Evolutionary conservation across 2,329 filamentous ascomycete genomes (phyloP).

Genomic region (Penicillium sp.): DNA sequence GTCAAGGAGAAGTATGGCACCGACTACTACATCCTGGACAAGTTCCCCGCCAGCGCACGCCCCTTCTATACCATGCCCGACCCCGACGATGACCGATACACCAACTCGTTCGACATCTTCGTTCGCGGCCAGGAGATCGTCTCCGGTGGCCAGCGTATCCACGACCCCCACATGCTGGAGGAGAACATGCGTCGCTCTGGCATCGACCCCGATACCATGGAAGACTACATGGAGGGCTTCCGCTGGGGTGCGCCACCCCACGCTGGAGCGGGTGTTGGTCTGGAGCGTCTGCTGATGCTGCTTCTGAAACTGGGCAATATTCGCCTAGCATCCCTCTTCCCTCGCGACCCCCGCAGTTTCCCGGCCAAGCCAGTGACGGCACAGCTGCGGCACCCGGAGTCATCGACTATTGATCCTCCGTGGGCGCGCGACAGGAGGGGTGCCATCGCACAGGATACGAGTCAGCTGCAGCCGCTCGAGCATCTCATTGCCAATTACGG

Average conservation of each 20-base stretch:
- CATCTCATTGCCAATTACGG: constrained; percentile 92
- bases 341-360: constrained; percentile 78
- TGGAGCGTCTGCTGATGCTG: constrained; percentile 81
- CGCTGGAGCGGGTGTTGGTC: constrained; percentile 77
- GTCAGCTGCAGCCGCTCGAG: constrained; percentile 63
- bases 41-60: constrained; percentile 73
- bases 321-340: constrained; percentile 75
- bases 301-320: constrained; percentile 82
- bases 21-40: constrained; percentile 90
- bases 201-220: constrained; percentile 72
- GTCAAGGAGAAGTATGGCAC: constrained; percentile 79
- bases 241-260: constrained; percentile 82
- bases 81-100: constrained; percentile 60
- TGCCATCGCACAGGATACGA: constrained; percentile 38
- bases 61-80: constrained; percentile 91
- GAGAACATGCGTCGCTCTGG: constrained; percentile 67
- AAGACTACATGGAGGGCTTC: constrained; percentile 82
- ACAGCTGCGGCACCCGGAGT: constrained; percentile 72
- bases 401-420: constrained; percentile 65
- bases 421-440: constrained; percentile 44
- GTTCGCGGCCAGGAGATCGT: constrained; percentile 86
- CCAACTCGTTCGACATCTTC: constrained; percentile 93
- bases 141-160: constrained; percentile 85
- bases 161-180: constrained; percentile 63
- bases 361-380: constrained; percentile 57